These are phyloP conservation scores for Antitrichia curtipendula DNA, from an alignment of 225 moss, liverwort and hornwort species.

Conservation along the genomic window DNA sequence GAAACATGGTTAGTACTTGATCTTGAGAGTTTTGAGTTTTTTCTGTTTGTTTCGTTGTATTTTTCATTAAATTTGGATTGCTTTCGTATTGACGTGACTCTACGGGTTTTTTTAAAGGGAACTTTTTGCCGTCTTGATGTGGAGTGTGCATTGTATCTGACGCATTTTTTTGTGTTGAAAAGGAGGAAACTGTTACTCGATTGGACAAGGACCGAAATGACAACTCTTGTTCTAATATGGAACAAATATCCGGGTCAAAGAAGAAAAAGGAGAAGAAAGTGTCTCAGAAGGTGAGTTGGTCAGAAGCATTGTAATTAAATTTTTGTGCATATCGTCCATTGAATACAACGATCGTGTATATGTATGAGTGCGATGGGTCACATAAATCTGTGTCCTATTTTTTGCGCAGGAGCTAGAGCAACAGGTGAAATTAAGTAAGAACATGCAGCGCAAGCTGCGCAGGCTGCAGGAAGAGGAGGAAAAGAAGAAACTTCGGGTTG, in stretches of 20 bases:
- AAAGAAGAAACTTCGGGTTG: conserved; percentile 28
- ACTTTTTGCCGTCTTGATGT: not conserved
- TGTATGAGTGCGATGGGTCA: not conserved
- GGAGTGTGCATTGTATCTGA: not conserved
- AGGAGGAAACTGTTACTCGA: not conserved
- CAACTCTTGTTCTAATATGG: conserved; percentile 5
- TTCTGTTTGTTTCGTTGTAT: not conserved
- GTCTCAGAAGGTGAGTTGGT: conserved; percentile 8
- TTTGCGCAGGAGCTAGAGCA: conserved; percentile 7
- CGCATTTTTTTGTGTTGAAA: not conserved
- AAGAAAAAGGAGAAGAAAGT: conserved; percentile 19
- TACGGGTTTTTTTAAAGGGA: not conserved
- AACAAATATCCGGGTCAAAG: conserved; percentile 2
- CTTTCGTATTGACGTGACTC: not conserved
- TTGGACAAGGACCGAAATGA: not conserved
- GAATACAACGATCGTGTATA: not conserved
- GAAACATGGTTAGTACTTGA: not conserved
- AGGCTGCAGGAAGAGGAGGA: conserved; percentile 56
- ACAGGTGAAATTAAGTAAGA: conserved; percentile 31
- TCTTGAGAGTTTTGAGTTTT: not conserved
- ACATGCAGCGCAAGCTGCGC: conserved; percentile 48
- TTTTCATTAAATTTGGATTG: not conserved
- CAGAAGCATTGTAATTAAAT: not conserved
- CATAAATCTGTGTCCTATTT: not conserved
- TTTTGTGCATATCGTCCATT: not conserved